Evolutionary conservation across 176 grass and related monocot species (phyloP).

Genomic region (Poa annua): DNA sequence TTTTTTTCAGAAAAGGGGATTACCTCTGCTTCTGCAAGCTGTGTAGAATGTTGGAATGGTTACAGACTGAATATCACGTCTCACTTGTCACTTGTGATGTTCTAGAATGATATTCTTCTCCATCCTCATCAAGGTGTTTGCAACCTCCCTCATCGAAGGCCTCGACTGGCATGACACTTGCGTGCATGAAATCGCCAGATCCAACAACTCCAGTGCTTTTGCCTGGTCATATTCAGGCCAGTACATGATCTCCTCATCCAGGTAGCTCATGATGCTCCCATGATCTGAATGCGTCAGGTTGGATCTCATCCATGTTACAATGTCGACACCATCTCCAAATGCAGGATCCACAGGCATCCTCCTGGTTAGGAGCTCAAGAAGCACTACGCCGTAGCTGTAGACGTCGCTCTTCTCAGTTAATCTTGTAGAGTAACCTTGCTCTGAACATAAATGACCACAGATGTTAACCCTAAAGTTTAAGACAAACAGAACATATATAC

Average conservation of each 20-base stretch:
- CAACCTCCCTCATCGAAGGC: slow-evolving; percentile 71
- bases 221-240: slow-evolving; percentile 53
- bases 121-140: slow-evolving; percentile 47
- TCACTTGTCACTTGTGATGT: slow-evolving; percentile 1
- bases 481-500: neutral
- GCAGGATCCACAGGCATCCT: slow-evolving; percentile 63
- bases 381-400: slow-evolving; percentile 74
- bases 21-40: too few relatives aligned
- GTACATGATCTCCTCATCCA: slow-evolving; percentile 59
- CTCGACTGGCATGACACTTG: slow-evolving; percentile 43
- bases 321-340: slow-evolving; percentile 59
- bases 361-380: slow-evolving; percentile 71
- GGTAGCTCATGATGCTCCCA: slow-evolving; percentile 31
- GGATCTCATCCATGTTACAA: slow-evolving; percentile 60
- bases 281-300: slow-evolving; percentile 36
- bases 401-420: slow-evolving; percentile 68
- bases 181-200: slow-evolving; percentile 58
- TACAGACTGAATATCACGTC: neutral
- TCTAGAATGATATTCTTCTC: slow-evolving; percentile 1
- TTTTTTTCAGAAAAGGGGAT: too few relatives aligned
- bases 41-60: neutral
- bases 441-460: slow-evolving; percentile 24
- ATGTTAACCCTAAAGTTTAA: neutral
- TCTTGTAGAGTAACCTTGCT: slow-evolving; percentile 58
- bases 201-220: slow-evolving; percentile 49